Evolutionary conservation across 192 early-diverging fungal species (phyloP), one percentile per base, ranked within the genome.

Genomic region (Spizellomyces sp.): DNA sequence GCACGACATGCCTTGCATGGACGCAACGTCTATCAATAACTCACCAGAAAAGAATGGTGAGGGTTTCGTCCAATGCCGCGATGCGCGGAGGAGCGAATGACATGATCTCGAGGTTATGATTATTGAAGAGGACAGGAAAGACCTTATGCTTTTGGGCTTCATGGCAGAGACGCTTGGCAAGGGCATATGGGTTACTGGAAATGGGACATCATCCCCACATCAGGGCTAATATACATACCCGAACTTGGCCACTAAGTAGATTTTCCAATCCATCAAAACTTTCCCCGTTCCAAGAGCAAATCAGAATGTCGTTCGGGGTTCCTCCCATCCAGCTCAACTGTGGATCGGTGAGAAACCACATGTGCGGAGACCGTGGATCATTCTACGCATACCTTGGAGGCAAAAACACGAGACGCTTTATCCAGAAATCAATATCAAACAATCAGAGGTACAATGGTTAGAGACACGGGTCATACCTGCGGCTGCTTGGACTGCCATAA

Each of bases 81-180:
- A 54, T 54, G 14, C 50, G 50, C 14, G 50, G 50, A 4, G 50
- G 50, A n/a, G 50, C 50, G 17, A 54, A 54, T 2, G 50, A 54
- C 50, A 54, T 54, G 50, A n/a, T 19, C 50, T 54, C 50, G 14
- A 54, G 50, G 17, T 54, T 54, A 54, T 54, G 50, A 54, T n/a
- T 54, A 19, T 54, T 54, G 17, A 54, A 54, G 50, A 54, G 50
- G 17, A 54, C 14, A 19, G 50, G 50, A 19, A n/a, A 54, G 50
- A 54, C 50, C 12, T 54, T 54, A 54, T 54, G 50, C 17, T 54
- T 54, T 54, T 54, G 50, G 50, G 50, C 50, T 54, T 54, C 50
- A 54, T 19, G 14, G 50, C 50, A 54, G 12, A 54, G 50, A 19
- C 14, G 14, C 50, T 54, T 36, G 3, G n/a, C 27, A 36, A 36